Evolutionary conservation across 2,329 filamentous ascomycete species (phyloP), one percentile per base, ranked within the genome.

Genomic region (Colletotrichum salicis): DNA sequence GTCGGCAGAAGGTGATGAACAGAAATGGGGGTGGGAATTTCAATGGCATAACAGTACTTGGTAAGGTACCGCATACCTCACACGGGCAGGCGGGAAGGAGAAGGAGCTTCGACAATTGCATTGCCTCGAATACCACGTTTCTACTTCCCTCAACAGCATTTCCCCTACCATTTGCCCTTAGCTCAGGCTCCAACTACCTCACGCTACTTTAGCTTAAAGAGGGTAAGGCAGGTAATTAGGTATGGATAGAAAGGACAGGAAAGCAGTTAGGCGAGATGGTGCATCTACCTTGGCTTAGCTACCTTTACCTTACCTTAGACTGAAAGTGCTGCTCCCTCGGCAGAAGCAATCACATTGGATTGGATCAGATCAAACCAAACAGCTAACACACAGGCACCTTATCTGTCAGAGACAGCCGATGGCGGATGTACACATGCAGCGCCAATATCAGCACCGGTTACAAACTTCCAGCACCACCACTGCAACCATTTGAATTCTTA

Each of bases 71-170:
- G 19, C 37, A 48, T 35, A 63, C 41, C 41, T 27, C 22, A 52
- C 33, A 65, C n/a, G 54, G 37, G 59, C 22, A 24, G 61, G 29
- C 19, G n/a, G 41, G 57, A 24, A 63, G 41, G 41, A 59, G 35
- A 57, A 57, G 24, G 57, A 27, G 35, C 24, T 48, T 48, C 41
- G 41, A 48, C 41, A 48, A 48, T 48, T 48, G 41, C 41, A 48
- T 48, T 22, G 19, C 41, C 41, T 48, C 41, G 41, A 48, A 48
- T 8, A 48, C 41, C 19, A 22, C 41, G 8, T 22, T 48, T 22
- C 41, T 48, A 5, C 41, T 48, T 48, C 22, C 41, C 41, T 48
- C 41, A 48, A 48, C 41, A 48, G 41, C 41, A 48, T 48, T 48
- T 48, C 3, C 19, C 41, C 41, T 48, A 22, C 3, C 41, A n/a